Evolutionary conservation across 495 filamentous ascomycete species (phyloP), one percentile per base, ranked within the genome.

Genomic region (Penicillium bialowiezense): DNA sequence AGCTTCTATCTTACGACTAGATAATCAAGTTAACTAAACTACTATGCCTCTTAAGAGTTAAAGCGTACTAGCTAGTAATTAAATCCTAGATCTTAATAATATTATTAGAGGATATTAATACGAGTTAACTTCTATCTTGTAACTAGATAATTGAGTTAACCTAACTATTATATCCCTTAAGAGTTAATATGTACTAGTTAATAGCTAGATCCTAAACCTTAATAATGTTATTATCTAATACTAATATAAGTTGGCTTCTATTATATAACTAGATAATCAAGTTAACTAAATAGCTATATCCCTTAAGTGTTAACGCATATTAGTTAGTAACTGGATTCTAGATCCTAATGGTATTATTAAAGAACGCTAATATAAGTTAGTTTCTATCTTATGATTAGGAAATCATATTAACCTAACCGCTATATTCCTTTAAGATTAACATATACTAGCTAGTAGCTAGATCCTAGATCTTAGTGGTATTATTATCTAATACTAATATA

Each of bases 361-460:
- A 5, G 0, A 39, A 57, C 7, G 5, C 40, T 6, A 52, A 59
- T 5, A 45, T 59, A 23, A 64, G 32, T 6, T 34, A 31, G 6
- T 12, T 55, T 13, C 47, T 26, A 33, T 60, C 59, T 18, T 38
- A 41, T 12, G 63, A 67, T 44, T 57, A 62, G 12, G 49, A 41
- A 18, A 67, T 44, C 36, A 48, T 46, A 0, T 9, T 41, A 44
- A 65, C 54, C 20, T 1, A 36, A 3, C 32, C 23, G 21, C 34
- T 39, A 44, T 56, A 40, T 14, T 48, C 44, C 20, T 48, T 38
- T 8, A 62, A 44, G 17, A 38, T 53, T 50, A 54, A 26, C 10
- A 58, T 60, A 7, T 76, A 80, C 44, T 83, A 79, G 5, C 79
- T 84, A 7, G 78, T 70, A 56, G 89, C 87, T 3, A 78, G 83